phyloP scores from a whole-genome alignment of 1,139 yeast species.

The Meyerozyma guilliermondii region DNA sequence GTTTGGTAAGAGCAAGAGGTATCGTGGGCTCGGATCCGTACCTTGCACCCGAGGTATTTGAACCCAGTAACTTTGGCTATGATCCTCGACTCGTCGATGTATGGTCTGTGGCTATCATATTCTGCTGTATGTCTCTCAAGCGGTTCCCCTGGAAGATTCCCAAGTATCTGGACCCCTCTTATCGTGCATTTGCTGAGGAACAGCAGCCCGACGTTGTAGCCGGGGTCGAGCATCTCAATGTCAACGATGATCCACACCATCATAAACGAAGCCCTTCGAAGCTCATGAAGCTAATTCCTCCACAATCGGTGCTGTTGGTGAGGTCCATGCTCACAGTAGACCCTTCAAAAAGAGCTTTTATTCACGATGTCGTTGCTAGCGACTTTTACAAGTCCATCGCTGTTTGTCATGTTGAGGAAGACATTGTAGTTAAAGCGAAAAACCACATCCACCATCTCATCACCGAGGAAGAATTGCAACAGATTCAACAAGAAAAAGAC shows the following conservation, averaged over 20 bases:
- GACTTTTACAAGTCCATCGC: constrained; percentile 25
- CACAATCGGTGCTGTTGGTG: constrained; percentile 26
- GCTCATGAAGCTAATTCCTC: constrained; percentile 26
- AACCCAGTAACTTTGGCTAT: constrained; percentile 40
- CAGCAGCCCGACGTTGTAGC: constrained; percentile 5
- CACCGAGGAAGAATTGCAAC: constrained; percentile 49
- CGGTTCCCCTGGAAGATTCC: constrained; percentile 83
- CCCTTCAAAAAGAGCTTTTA: constrained; percentile 22
- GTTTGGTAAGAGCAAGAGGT: constrained; percentile 48
- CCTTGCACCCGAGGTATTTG: constrained; percentile 70
- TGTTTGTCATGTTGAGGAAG: constrained; percentile 18
- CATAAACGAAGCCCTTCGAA: constrained; percentile 3
- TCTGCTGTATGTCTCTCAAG: constrained; percentile 66
- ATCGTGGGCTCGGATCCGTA: constrained; percentile 81
- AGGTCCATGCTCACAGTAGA: constrained; percentile 30
- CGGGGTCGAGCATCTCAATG: background rate
- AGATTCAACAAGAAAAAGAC: constrained; percentile 35
- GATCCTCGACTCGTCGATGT: constrained; percentile 72
- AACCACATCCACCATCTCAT: constrained; percentile 53
- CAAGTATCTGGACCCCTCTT: constrained; percentile 50
- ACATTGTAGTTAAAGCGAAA: constrained; percentile 13
- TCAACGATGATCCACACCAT: constrained; percentile 5
- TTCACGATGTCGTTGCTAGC: constrained; percentile 27
- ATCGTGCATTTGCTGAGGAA: constrained; percentile 33
- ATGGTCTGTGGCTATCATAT: constrained; percentile 77